Evolutionary conservation across 2,329 filamentous ascomycete species (phyloP).

Genomic region (Tolypocladium guangdongense): DNA sequence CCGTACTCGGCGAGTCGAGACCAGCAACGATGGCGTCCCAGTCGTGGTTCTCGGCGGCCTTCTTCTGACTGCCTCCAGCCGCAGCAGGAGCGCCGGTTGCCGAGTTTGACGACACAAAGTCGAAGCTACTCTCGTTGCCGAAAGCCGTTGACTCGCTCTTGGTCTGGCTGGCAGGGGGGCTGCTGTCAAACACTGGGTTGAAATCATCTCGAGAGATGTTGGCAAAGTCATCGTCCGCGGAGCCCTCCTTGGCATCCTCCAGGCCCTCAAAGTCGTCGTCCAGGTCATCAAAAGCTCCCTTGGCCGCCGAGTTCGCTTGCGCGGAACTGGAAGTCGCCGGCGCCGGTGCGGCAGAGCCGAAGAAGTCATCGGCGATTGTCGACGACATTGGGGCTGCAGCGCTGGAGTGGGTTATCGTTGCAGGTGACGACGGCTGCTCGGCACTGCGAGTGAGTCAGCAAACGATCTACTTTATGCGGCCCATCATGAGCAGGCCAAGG

Average conservation of each 20-base stretch:
- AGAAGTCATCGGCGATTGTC: slow-evolving; percentile 28
- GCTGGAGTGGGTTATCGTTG: slow-evolving; percentile 15
- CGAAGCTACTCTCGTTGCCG: slow-evolving; percentile 45
- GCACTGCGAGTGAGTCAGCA: slow-evolving; percentile 10
- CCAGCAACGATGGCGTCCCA: slow-evolving; percentile 93
- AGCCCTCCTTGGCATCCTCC: slow-evolving; percentile 73
- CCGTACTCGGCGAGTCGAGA: slow-evolving; percentile 46
- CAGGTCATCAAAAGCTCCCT: slow-evolving; percentile 60
- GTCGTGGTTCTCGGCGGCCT: slow-evolving; percentile 52
- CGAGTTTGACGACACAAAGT: slow-evolving; percentile 37
- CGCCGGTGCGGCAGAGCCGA: slow-evolving; percentile 21
- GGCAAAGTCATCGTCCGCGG: slow-evolving; percentile 69
- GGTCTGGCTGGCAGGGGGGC: slow-evolving; percentile 40
- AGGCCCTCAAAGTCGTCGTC: slow-evolving; percentile 75
- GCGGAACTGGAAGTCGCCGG: slow-evolving; percentile 12
- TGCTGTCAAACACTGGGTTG: slow-evolving; percentile 71
- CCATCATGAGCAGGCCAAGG: not conserved
- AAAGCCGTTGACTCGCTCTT: slow-evolving; percentile 45
- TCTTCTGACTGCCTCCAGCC: slow-evolving; percentile 25
- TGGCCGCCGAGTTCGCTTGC: slow-evolving; percentile 20
- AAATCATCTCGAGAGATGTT: slow-evolving; percentile 68
- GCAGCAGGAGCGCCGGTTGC: slow-evolving; percentile 23
- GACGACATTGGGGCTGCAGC: slow-evolving; percentile 17
- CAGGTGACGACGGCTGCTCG: slow-evolving; percentile 20
- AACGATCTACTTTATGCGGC: not conserved